Evolutionary conservation across 2,329 filamentous ascomycete species (phyloP), one percentile per base, ranked within the genome.

Genomic region (Cladophialophora yegresii): DNA sequence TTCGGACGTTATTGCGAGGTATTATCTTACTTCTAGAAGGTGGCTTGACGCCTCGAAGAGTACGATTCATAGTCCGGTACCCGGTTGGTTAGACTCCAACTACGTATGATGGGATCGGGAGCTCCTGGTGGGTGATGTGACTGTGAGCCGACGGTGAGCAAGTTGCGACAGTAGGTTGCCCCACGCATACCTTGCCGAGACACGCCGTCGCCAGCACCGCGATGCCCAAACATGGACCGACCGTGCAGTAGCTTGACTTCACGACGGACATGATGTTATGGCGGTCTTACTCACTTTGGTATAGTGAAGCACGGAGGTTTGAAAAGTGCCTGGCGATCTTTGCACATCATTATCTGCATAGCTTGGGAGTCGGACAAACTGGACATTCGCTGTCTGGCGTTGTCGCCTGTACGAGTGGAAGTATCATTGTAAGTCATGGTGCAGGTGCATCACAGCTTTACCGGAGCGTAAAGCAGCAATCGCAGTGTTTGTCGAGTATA

Each of bases 291-390:
- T 50, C 47, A 7, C n/a, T 50, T 26, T 6, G 20, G 47, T 2
- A 23, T 50, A 28, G 47, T 20, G 16, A 58, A 4, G 26, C 36
- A 49, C 36, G 36, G 23, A 43, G 22, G 3, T 22, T 13, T 36
- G 30, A 49, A 40, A 58, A 50, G 47, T 20, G 47, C 47, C 40
- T 58, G 55, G 43, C 43, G 55, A 49, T 49, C 55, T 6, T 58
- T 33, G 55, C 55, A 32, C 40, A 32, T 58, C 28, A n/a, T 45
- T 6, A n/a, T 43, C 6, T 23, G 54, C 23, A 26, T 28, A n/a
- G 54, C 30, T 26, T 30, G 13, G 23, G 20, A 13, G 33, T 9
- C 33, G 4, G 9, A 23, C 22, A 12, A 12, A 7, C 20, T 13
- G 20, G 23, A 6, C 47, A 26, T 16, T 4, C 23, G 20, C 8